A percentile compares a stretch with the other conserved stretches of the same genome.
These are phyloP conservation scores for Boletus semigastroideus DNA, from an alignment of 1,284 basidiomycete genomes.

Conservation along the genomic window DNA sequence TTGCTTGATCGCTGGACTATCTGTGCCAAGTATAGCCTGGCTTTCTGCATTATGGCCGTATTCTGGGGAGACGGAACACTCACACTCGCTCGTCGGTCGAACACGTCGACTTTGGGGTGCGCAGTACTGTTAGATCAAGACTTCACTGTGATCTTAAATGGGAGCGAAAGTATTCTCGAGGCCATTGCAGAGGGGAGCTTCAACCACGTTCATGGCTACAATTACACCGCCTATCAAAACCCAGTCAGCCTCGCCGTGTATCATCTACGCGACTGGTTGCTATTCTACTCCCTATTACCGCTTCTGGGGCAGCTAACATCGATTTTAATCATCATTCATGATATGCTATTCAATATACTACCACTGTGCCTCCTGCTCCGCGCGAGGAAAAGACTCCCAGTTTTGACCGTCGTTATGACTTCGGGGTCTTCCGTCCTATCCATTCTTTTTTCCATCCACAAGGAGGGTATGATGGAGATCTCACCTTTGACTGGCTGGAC, in stretches of 20 bases:
- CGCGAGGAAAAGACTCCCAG: no score
- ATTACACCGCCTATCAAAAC: no score
- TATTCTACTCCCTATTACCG: background rate
- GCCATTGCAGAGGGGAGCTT: slow-evolving; percentile 2
- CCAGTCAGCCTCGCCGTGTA: no score
- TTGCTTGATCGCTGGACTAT: background rate
- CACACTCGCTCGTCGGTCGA: background rate
- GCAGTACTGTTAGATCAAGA: slow-evolving; percentile 2
- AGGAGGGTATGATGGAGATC: no score
- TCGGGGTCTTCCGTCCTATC: no score
- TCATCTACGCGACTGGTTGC: background rate
- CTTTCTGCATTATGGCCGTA: background rate
- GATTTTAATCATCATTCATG: no score
- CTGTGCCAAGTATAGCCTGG: background rate
- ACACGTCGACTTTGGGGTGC: background rate
- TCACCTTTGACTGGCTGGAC: no score
- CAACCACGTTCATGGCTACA: background rate
- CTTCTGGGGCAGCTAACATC: no score
- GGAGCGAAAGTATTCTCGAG: background rate
- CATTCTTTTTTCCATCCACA: no score
- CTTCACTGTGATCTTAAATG: background rate
- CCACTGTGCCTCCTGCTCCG: no score
- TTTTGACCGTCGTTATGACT: no score
- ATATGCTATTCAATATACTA: no score
- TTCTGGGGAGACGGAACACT: background rate